A percentile compares a stretch with the other conserved stretches of the same genome.
phyloP scores from a whole-genome alignment of 805 yeast species.

The Starmerella lactis-condensi region DNA sequence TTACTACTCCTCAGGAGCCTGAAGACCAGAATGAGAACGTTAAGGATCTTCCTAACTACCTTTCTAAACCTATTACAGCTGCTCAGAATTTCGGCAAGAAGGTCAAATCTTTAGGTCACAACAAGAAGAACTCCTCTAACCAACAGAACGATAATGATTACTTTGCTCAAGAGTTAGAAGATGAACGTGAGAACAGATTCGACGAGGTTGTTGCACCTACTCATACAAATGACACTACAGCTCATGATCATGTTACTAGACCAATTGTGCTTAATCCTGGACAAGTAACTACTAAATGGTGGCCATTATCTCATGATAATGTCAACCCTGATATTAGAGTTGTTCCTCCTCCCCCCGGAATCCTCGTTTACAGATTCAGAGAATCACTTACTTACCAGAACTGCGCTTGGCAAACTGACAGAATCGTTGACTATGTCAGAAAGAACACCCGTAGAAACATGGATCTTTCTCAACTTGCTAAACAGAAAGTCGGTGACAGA shows the following conservation, averaged over 20 bases:
- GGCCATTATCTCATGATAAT: constrained; percentile 26
- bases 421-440: constrained; percentile 48
- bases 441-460: constrained; percentile 33
- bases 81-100: constrained; percentile 1
- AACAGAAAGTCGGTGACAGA: constrained; percentile 34
- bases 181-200: constrained; percentile 6
- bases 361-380: constrained; percentile 62
- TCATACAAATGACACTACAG: constrained; percentile 10
- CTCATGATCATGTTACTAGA: constrained; percentile 5
- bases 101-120: background rate
- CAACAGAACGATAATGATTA: background rate
- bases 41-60: background rate
- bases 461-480: constrained; percentile 27
- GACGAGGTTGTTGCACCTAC: constrained; percentile 6
- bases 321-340: constrained; percentile 42
- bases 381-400: constrained; percentile 75
- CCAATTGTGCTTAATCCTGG: constrained; percentile 6
- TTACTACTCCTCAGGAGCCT: constrained; percentile 33
- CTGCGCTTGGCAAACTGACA: constrained; percentile 53
- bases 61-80: constrained; percentile 3
- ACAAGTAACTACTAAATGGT: constrained; percentile 18
- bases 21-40: constrained; percentile 19
- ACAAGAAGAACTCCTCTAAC: background rate
- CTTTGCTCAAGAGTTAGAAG: constrained; percentile 1
- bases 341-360: constrained; percentile 76